Percentiles rank a stretch among this genome's conserved stretches.
phyloP scores from a whole-genome alignment of 768 basidiomycete genomes.

The Russula vinacea region DNA sequence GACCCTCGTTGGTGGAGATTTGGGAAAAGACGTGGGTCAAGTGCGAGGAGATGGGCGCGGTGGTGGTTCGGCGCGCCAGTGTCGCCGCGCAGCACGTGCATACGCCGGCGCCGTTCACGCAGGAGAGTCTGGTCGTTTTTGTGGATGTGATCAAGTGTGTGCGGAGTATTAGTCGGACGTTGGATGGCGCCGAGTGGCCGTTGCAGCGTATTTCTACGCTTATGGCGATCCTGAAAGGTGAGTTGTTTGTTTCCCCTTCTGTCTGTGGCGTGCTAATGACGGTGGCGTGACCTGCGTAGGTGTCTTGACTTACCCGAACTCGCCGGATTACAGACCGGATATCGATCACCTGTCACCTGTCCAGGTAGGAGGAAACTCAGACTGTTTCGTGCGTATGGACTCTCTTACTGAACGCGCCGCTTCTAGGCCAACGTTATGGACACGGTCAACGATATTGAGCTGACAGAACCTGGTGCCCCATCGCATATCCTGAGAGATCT shows the following conservation, averaged over 20 bases:
- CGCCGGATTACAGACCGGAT: constrained; percentile 86
- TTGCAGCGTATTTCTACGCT: constrained; percentile 61
- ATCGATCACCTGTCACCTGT: constrained; percentile 77
- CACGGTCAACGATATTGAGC: constrained; percentile 63
- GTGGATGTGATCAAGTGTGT: constrained; percentile 67
- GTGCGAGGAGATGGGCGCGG: constrained; percentile 62
- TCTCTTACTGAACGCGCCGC: background rate
- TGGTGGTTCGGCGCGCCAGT: constrained; percentile 40
- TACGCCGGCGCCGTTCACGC: constrained; percentile 53
- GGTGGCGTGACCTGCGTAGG: constrained; percentile 40
- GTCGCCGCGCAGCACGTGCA: constrained; percentile 17
- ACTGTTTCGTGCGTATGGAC: background rate
- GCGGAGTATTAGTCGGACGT: constrained; percentile 46
- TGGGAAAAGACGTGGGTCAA: constrained; percentile 68
- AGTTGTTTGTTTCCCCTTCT: constrained; percentile 15
- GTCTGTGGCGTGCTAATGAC: too few species aligned
- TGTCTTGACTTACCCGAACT: constrained; percentile 73
- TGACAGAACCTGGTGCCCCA: constrained; percentile 56
- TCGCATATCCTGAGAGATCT: constrained; percentile 81
- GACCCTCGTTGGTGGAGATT: constrained; percentile 44
- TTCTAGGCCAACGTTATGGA: constrained; percentile 66
- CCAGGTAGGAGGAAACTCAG: constrained; percentile 49
- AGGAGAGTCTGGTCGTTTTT: constrained; percentile 82
- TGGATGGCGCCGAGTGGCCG: constrained; percentile 61
- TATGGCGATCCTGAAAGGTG: constrained; percentile 76